These are phyloP conservation scores for Perkinsus olseni DNA, from an alignment of 169 alveolate species.

Conservation along the genomic window DNA sequence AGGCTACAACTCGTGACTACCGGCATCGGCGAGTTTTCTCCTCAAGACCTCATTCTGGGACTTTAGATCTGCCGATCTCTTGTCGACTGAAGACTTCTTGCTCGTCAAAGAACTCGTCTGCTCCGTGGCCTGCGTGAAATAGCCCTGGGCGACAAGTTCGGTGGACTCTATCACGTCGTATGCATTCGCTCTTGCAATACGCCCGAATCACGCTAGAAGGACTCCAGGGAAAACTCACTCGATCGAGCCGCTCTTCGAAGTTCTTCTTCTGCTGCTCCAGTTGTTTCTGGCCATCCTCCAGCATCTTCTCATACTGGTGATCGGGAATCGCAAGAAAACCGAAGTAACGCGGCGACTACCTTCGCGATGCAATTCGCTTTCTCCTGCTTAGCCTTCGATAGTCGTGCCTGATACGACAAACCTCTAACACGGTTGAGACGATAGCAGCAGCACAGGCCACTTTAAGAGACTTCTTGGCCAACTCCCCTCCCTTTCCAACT, in stretches of 20 bases:
- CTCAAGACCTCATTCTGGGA: background rate
- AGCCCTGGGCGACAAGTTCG: no score
- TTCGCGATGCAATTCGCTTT: background rate
- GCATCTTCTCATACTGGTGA: background rate
- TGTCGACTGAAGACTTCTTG: background rate
- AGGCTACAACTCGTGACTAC: background rate
- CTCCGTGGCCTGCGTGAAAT: background rate
- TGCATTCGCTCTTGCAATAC: no score
- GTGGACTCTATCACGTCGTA: no score
- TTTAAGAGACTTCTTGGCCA: background rate
- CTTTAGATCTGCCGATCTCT: background rate
- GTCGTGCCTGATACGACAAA: background rate
- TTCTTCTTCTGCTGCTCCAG: background rate
- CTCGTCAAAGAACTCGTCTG: background rate
- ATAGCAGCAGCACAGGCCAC: background rate
- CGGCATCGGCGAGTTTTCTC: background rate
- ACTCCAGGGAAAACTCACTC: background rate
- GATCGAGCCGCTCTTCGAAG: background rate
- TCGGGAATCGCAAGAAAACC: background rate
- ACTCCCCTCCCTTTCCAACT: background rate
- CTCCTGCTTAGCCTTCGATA: background rate
- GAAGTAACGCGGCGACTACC: background rate
- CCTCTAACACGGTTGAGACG: background rate
- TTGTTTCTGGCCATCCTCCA: background rate
- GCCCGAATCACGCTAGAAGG: no score